A percentile compares a stretch with the other conserved stretches of the same genome.
phyloP scores from a whole-genome alignment of 768 basidiomycete genomes.

The Panaeolus cyanescens region DNA sequence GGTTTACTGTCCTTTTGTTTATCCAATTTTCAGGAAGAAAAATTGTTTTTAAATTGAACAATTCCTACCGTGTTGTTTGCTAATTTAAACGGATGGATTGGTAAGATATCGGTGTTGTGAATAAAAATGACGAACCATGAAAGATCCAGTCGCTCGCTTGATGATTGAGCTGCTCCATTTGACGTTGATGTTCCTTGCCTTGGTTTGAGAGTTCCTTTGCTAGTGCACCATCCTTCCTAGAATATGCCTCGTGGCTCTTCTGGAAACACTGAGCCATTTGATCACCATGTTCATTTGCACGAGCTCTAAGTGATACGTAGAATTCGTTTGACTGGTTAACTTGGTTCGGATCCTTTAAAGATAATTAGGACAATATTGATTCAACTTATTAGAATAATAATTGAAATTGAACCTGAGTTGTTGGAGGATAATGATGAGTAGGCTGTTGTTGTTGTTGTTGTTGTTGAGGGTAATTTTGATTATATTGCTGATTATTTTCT shows the following conservation, averaged over 20 bases:
- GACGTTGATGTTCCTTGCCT: slow-evolving; percentile 76
- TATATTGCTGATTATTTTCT: slow-evolving; percentile 14
- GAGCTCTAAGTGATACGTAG: slow-evolving; percentile 70
- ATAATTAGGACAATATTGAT: background rate
- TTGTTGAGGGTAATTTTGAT: slow-evolving; percentile 17
- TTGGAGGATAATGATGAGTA: background rate
- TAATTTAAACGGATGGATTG: slow-evolving; percentile 23
- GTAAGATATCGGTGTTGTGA: background rate
- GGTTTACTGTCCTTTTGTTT: slow-evolving; percentile 56
- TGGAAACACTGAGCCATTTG: slow-evolving; percentile 72
- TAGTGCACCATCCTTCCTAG: slow-evolving; percentile 66
- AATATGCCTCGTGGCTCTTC: slow-evolving; percentile 76
- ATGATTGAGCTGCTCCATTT: slow-evolving; percentile 79
- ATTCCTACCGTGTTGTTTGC: slow-evolving; percentile 72
- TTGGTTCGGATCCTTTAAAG: slow-evolving; percentile 51
- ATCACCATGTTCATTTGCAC: slow-evolving; percentile 81
- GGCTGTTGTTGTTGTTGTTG: slow-evolving; percentile 14
- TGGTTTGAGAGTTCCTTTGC: slow-evolving; percentile 83
- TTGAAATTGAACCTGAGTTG: slow-evolving; percentile 9
- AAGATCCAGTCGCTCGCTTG: slow-evolving; percentile 91
- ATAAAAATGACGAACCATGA: slow-evolving; percentile 47
- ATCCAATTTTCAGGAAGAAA: background rate
- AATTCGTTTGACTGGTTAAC: slow-evolving; percentile 69
- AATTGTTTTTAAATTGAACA: background rate
- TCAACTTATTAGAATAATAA: background rate